Evolutionary conservation across 176 grass and related monocot genomes (phyloP).

Genomic region (Aegilops sharonensis): DNA sequence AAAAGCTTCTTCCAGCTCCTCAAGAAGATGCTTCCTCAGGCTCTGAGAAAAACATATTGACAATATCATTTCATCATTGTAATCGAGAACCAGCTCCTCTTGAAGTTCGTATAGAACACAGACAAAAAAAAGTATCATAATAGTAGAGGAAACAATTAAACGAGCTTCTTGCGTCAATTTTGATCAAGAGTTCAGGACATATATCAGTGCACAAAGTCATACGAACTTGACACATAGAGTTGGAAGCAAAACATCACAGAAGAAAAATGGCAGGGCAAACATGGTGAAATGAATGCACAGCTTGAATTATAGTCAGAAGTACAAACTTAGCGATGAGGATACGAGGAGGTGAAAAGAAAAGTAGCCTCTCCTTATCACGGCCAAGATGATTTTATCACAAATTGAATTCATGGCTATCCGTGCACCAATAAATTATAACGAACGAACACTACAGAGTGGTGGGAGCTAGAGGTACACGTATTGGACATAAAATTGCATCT

Average conservation of each 20-base stretch:
- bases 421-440: background rate
- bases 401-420: background rate
- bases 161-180: too few species aligned
- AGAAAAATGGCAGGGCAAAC: background rate
- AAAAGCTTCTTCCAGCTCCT: conserved; percentile 89
- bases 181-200: background rate
- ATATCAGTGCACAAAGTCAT: background rate
- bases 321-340: background rate
- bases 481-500: background rate
- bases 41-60: conserved; percentile 51
- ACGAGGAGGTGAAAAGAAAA: background rate
- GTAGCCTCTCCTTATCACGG: background rate
- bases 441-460: background rate
- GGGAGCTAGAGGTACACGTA: background rate
- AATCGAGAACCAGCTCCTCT: background rate
- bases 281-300: background rate
- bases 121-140: background rate
- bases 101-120: background rate
- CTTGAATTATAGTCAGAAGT: background rate
- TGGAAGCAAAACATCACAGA: background rate
- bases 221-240: background rate
- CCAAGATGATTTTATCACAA: background rate
- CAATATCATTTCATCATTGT: background rate
- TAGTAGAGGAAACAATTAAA: background rate
- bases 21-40: conserved; percentile 74